Evolutionary conservation across 2,329 filamentous ascomycete genomes (phyloP).

Genomic region (Fusarium sp.): DNA sequence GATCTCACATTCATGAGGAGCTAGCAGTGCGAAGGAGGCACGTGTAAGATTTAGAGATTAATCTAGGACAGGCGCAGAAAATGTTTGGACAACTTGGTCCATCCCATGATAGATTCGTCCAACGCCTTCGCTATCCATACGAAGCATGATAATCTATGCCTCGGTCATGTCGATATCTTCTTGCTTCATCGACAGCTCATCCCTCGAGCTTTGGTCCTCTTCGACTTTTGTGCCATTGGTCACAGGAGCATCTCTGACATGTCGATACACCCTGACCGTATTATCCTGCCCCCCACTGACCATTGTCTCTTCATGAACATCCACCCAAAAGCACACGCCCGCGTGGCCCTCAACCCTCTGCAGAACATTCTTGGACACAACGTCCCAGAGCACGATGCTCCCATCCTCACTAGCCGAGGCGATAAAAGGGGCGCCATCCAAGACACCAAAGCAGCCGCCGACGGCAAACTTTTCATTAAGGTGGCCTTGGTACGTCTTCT

Average conservation of each 20-base stretch:
- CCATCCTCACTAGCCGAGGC: constrained; percentile 91
- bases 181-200: constrained; percentile 59
- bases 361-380: constrained; percentile 84
- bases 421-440: constrained; percentile 68
- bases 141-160: constrained; percentile 3
- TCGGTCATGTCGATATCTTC: constrained; percentile 57
- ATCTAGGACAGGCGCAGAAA: neutral
- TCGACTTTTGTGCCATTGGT: constrained; percentile 33
- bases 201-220: constrained; percentile 62
- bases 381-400: constrained; percentile 88
- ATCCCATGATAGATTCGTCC: neutral
- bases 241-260: constrained; percentile 36
- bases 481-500: constrained; percentile 98
- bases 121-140: constrained; percentile 2
- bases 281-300: constrained; percentile 69
- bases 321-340: constrained; percentile 75
- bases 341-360: constrained; percentile 70
- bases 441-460: constrained; percentile 82
- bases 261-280: constrained; percentile 63
- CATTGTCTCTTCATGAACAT: constrained; percentile 68
- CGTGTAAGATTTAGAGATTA: neutral
- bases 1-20: neutral
- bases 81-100: neutral
- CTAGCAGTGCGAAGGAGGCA: neutral
- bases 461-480: constrained; percentile 86